Evolutionary conservation across 1,139 yeast species (phyloP).

Genomic region (Candida sp.): DNA sequence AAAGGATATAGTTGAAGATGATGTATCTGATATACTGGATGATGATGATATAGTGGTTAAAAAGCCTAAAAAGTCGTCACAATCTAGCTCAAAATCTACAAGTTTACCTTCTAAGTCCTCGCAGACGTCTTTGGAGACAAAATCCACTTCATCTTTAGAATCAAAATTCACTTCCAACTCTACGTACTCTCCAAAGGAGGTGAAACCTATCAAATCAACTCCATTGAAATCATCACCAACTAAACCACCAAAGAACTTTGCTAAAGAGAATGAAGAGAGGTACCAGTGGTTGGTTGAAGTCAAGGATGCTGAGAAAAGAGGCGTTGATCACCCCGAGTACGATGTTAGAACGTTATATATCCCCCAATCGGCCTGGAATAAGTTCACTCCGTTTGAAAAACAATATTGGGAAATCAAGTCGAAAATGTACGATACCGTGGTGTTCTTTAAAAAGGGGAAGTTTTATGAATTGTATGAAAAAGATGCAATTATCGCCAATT

Average conservation of each 20-base stretch:
- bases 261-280: slow-evolving; percentile 83
- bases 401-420: slow-evolving; percentile 97
- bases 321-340: slow-evolving; percentile 72
- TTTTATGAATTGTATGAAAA: slow-evolving; percentile 94
- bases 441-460: slow-evolving; percentile 95
- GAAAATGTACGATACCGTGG: slow-evolving; percentile 96
- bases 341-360: slow-evolving; percentile 87
- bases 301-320: slow-evolving; percentile 78
- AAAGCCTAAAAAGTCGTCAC: slow-evolving; percentile 11
- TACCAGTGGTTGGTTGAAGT: slow-evolving; percentile 90
- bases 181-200: slow-evolving; percentile 8
- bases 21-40: slow-evolving; percentile 11
- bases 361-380: slow-evolving; percentile 87
- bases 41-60: slow-evolving; percentile 6
- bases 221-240: slow-evolving; percentile 11
- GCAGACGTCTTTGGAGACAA: slow-evolving; percentile 4
- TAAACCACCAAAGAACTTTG: slow-evolving; percentile 40
- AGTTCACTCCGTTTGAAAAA: slow-evolving; percentile 92
- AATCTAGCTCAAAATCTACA: slow-evolving; percentile 1
- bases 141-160: slow-evolving; percentile 12
- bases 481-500: slow-evolving; percentile 91
- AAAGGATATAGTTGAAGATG: slow-evolving; percentile 17
- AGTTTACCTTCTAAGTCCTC: slow-evolving; percentile 4
- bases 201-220: slow-evolving; percentile 6
- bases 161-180: slow-evolving; percentile 24